Percentiles rank a stretch among this genome's conserved stretches.
phyloP scores from a whole-genome alignment of 805 yeast species.

The Clavispora fructus region DNA sequence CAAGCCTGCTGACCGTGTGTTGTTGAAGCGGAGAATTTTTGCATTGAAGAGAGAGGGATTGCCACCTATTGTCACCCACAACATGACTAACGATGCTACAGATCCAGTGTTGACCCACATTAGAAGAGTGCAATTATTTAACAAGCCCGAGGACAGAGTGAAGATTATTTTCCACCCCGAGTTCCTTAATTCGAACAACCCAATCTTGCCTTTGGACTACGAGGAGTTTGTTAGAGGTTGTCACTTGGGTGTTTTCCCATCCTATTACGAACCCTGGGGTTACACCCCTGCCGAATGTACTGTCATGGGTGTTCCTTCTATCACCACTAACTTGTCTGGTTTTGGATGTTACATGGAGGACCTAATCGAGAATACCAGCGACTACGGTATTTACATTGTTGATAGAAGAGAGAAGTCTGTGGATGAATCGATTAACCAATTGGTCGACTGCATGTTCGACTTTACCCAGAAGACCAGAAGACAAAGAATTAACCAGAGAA shows the following conservation, averaged over 20 bases:
- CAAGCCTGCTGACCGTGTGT: constrained; percentile 80
- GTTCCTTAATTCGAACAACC: constrained; percentile 89
- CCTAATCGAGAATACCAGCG: constrained; percentile 86
- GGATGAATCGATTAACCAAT: constrained; percentile 89
- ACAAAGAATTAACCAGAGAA: constrained; percentile 96
- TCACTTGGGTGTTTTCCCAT: constrained; percentile 96
- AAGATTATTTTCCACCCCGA: constrained; percentile 97
- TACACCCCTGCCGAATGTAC: constrained; percentile 99
- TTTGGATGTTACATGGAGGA: constrained; percentile 99
- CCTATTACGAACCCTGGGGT: constrained; percentile 99
- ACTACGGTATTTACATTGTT: constrained; percentile 95
- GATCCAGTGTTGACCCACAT: constrained; percentile 92
- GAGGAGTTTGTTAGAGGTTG: constrained; percentile 98
- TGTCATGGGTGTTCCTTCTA: constrained; percentile 98
- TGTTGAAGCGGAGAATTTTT: constrained; percentile 85
- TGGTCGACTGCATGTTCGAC: constrained; percentile 83
- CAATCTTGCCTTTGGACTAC: constrained; percentile 86
- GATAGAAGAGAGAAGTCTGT: constrained; percentile 90
- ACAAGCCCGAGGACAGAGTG: constrained; percentile 84
- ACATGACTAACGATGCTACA: constrained; percentile 85
- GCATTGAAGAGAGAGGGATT: constrained; percentile 84
- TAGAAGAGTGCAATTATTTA: constrained; percentile 86
- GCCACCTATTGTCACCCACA: constrained; percentile 96
- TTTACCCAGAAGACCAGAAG: constrained; percentile 87
- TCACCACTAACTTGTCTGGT: constrained; percentile 92